Base-by-base conservation (phyloP, 331 rosid genomes). In the Erythrophleum ivorense region DNA sequence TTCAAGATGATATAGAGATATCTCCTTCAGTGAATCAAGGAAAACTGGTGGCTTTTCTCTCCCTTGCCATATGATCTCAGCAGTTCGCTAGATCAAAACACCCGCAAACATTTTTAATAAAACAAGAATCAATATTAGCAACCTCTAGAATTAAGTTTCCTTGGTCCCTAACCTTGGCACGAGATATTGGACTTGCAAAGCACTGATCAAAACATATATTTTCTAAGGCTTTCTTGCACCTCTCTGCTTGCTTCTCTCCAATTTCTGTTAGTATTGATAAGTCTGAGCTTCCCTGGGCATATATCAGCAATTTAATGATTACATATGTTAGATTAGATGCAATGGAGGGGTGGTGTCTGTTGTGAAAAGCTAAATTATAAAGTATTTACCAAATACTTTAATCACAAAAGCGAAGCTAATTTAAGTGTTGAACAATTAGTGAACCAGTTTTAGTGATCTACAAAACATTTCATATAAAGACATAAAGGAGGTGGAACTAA, bases 131-230 rank as follows among this genome's bases (percentile, higher is more conserved):
- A 59, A 50, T 43, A 53, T 71, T 29, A 53, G 62, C 83, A 79
- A 14, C 70, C 31, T 40, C 19, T 41, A 75, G 53, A 67, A 71
- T 52, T 52, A 70, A 65, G 38, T 50, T 70, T 64, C 34, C 49
- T 54, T 7, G 43, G 70, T 57, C 36, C 49, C 86, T 48, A 77
- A 91, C 97, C 97, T 90, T 88, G 64, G 98, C 98, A 50, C 93
- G 93, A 79, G 94, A 91, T 80, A 93, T 93, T 59, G 93, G 97
- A 81, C 97, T 90, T 41, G 97, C 87, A 43, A 88, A 90, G 85
- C 97, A 91, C 75, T 74, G 84, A 59, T 93, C 92, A 72, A 93
- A 93, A 77, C 85, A 65, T 50, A 87, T 80, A 57, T 87, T 86
- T 79, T 81, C 78, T 78, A 93, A 75, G 71, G 97, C 89, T 77